phyloP scores from a whole-genome alignment of 1,284 basidiomycete species.

The Malassezia dermatis region DNA sequence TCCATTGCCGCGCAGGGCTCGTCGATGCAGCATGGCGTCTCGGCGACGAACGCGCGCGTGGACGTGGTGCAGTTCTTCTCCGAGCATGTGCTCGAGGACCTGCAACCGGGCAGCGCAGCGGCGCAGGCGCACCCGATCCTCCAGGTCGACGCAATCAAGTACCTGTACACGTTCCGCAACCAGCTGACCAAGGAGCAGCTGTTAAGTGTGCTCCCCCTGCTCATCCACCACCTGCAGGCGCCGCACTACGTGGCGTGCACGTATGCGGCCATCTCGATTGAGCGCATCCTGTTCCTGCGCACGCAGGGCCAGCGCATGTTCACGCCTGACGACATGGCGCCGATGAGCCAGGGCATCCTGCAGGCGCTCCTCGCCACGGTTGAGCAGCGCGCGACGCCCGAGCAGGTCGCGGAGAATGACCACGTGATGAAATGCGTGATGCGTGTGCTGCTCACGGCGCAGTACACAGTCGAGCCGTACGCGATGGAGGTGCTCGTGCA shows the following conservation, averaged over 20 bases:
- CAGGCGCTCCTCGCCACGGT: conserved; percentile 71
- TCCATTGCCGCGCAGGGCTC: conserved; percentile 79
- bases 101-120: conserved; percentile 52
- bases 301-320: conserved; percentile 56
- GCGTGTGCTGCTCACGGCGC: conserved; percentile 81
- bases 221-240: conserved; percentile 66
- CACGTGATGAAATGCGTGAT: conserved; percentile 97
- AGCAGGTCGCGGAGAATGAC: conserved; percentile 95
- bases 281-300: conserved; percentile 65
- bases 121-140: conserved; percentile 59
- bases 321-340: conserved; percentile 70
- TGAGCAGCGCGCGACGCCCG: conserved; percentile 68
- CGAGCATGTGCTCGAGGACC: conserved; percentile 75
- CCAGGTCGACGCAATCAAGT: conserved; percentile 78
- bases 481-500: conserved; percentile 63
- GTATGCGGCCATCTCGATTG: conserved; percentile 51
- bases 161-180: conserved; percentile 69
- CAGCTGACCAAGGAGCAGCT: conserved; percentile 87
- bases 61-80: conserved; percentile 94
- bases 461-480: conserved; percentile 62
- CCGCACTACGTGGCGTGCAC: conserved; percentile 49
- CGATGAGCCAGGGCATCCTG: conserved; percentile 66
- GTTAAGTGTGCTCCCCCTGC: conserved; percentile 73
- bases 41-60: conserved; percentile 79
- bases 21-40: conserved; percentile 66